Evolutionary conservation across 2,329 filamentous ascomycete genomes (phyloP), one percentile per base, ranked within the genome.

Genomic region (Sporothrix euskadiensis): DNA sequence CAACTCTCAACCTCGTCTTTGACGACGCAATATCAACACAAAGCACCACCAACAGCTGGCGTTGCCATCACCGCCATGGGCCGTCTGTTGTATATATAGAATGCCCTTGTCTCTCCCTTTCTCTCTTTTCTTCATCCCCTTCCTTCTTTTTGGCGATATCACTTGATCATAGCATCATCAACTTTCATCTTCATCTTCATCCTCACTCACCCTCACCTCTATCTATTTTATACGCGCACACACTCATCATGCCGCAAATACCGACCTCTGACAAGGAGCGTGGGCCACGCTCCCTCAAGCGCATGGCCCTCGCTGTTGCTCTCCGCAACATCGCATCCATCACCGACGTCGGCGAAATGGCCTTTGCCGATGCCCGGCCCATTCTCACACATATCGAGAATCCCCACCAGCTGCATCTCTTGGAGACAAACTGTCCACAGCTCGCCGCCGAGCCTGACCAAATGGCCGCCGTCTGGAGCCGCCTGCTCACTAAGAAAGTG

Each of bases 401-500:
- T 76, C 90, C 94, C 1, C 83, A 87, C 61, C 94, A 97, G 80
- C 88, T 98, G 44, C 90, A 89, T 78, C 79, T 86, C 73, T 87
- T 98, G 74, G 94, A 98, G 82, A 75, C 86, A 69, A 89, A 90
- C 79, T 94, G 91, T 5, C 92, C 94, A 0, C 93, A 97, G 76
- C 86, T 98, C 70, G 85, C 88, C 74, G 89, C 89, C 57, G 85
- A 92, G 71, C 85, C 88, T 75, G 89, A 89, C 52, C 85, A 92
- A 73, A 90, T 90, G 54, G 86, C 84, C 26, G 91, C 94, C 77
- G 84, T 95, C 75, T 98, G 95, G 95, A 82, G 89, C 57, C 87
- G 88, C 39, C 88, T 98, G 78, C 96, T 98, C 81, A 87, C 88
- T 70, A 88, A 90, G 66, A 90, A 97, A 78, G 92, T 97, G 75